A percentile compares a stretch with the other conserved stretches of the same genome.
Evolutionary conservation across 2,329 filamentous ascomycete genomes (phyloP).

Genomic region (Colletotrichum kahawae): DNA sequence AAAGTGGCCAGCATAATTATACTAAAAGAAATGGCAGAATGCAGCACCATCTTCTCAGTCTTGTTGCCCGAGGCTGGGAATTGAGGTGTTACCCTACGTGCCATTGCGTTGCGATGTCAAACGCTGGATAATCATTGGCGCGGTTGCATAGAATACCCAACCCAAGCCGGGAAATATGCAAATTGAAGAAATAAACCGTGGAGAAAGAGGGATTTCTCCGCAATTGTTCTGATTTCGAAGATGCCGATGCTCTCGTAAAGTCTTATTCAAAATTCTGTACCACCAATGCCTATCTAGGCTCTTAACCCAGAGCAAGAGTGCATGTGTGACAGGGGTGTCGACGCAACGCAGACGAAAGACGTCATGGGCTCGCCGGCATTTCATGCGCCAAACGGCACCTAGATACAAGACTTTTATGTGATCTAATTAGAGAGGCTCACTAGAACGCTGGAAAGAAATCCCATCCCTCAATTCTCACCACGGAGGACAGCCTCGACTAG

Average conservation of each 20-base stretch:
- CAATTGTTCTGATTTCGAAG: not conserved
- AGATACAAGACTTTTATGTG: no score
- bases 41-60: accelerated
- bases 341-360: not conserved
- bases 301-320: no score
- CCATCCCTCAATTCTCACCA: no score
- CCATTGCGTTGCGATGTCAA: not conserved
- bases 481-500: accelerated
- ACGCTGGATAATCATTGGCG: not conserved
- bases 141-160: not conserved
- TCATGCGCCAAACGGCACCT: no score
- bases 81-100: not conserved
- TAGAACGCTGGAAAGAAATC: no score
- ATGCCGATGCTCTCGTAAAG: not conserved
- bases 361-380: no score
- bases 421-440: no score
- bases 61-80: not conserved
- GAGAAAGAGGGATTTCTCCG: not conserved
- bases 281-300: not conserved
- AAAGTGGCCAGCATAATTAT: not conserved
- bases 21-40: not conserved
- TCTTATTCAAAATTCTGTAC: not conserved
- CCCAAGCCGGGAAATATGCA: not conserved
- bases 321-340: not conserved
- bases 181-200: not conserved